Conservation (phyloP, 164 flowering plant species). For the Amborella trichopoda region DNA sequence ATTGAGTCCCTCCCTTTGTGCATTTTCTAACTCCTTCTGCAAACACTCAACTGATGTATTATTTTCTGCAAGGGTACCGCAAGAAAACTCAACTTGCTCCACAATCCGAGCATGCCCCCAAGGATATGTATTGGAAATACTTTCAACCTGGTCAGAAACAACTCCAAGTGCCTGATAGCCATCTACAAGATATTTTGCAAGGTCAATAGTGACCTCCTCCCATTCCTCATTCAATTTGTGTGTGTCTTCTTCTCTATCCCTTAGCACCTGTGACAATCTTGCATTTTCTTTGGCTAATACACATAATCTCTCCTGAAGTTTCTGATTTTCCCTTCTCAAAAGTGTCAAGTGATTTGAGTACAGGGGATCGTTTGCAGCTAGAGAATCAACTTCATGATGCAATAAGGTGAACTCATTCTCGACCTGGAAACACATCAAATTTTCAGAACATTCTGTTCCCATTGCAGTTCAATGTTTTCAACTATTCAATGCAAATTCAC, state of each 20-base stretch:
- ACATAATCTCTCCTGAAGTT: constrained; percentile 28
- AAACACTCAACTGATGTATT: constrained; percentile 43
- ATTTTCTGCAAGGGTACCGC: constrained; percentile 40
- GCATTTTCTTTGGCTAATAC: constrained; percentile 37
- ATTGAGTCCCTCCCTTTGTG: constrained; percentile 35
- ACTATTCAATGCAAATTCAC: too few species aligned
- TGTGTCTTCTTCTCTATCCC: constrained; percentile 40
- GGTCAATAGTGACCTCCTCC: constrained; percentile 68
- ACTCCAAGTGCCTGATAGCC: constrained; percentile 60
- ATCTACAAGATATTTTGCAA: constrained; percentile 54
- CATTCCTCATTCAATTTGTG: constrained; percentile 26
- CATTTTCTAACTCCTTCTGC: constrained; percentile 48
- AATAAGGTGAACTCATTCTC: constrained; percentile 34
- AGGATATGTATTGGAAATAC: constrained; percentile 49
- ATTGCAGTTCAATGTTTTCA: too few species aligned
- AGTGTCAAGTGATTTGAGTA: background rate
- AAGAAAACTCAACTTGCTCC: constrained; percentile 57
- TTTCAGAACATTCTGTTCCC: too few species aligned
- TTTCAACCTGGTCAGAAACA: constrained; percentile 48
- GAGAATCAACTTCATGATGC: constrained; percentile 23
- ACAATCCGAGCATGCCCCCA: constrained; percentile 24
- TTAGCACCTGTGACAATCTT: constrained; percentile 23
- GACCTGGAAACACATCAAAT: too few species aligned
- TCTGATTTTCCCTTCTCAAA: constrained; percentile 8
- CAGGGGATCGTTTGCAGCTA: background rate